Percentiles rank a stretch among this genome's conserved stretches.
Conservation (phyloP, 2,329 filamentous ascomycete genomes). For the Trichophyton verrucosum region DNA sequence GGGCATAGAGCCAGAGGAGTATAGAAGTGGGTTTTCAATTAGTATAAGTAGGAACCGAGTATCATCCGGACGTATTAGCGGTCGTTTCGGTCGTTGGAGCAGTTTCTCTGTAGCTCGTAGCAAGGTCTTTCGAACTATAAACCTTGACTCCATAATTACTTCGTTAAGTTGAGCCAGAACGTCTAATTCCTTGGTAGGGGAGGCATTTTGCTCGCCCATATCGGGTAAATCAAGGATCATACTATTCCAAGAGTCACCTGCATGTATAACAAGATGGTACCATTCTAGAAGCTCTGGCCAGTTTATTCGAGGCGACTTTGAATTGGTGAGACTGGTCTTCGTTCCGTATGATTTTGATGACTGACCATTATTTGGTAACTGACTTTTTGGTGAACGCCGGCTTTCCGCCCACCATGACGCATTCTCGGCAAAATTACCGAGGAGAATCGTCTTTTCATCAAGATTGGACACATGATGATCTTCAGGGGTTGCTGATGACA, state of each 20-base stretch:
- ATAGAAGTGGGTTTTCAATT: slow-evolving; percentile 64
- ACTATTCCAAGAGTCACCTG: slow-evolving; percentile 55
- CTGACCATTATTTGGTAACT: slow-evolving; percentile 21
- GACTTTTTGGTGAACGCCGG: slow-evolving; percentile 27
- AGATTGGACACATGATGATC: slow-evolving; percentile 44
- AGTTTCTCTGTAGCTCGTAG: slow-evolving; percentile 68
- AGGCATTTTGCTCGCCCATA: slow-evolving; percentile 14
- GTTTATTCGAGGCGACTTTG: slow-evolving; percentile 57
- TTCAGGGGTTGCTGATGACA: not conserved
- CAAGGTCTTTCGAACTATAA: slow-evolving; percentile 56
- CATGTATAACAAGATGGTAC: slow-evolving; percentile 58
- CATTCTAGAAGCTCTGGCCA: slow-evolving; percentile 61
- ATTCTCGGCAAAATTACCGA: slow-evolving; percentile 69
- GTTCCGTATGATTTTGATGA: slow-evolving; percentile 19
- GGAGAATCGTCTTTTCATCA: slow-evolving; percentile 60
- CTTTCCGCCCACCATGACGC: slow-evolving; percentile 69
- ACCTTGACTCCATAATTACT: slow-evolving; percentile 49
- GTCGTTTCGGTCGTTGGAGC: slow-evolving; percentile 64
- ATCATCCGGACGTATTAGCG: slow-evolving; percentile 55
- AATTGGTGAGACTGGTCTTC: slow-evolving; percentile 36
- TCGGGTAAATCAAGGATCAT: slow-evolving; percentile 41
- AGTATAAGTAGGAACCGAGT: slow-evolving; percentile 67
- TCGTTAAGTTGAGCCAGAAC: slow-evolving; percentile 38
- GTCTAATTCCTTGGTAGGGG: slow-evolving; percentile 31
- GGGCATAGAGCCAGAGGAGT: slow-evolving; percentile 30